A percentile compares a stretch with the other conserved stretches of the same genome.
Evolutionary conservation across 2,329 filamentous ascomycete species (phyloP).

Genomic region (Cytospora mali): DNA sequence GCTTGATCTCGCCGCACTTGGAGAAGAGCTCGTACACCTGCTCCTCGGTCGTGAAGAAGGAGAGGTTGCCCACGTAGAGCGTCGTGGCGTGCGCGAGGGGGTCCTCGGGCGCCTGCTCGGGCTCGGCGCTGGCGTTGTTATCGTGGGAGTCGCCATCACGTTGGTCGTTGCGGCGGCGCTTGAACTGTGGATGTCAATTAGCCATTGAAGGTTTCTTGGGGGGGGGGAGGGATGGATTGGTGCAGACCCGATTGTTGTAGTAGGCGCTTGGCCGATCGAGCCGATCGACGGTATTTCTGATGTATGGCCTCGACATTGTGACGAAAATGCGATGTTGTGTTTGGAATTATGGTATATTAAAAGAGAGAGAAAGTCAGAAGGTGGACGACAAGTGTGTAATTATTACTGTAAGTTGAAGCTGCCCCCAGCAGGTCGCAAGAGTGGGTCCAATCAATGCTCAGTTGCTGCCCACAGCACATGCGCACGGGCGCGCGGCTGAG

Average conservation of each 20-base stretch:
- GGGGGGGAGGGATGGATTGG: constrained; percentile 13
- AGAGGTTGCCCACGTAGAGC: constrained; percentile 97
- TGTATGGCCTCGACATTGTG: constrained; percentile 48
- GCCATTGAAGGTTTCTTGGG: background rate
- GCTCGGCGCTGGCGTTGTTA: constrained; percentile 43
- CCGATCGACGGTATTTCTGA: constrained; percentile 79
- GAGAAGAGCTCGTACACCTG: constrained; percentile 97
- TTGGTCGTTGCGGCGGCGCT: constrained; percentile 65
- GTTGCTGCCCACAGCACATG: background rate
- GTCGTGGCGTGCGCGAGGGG: constrained; percentile 87
- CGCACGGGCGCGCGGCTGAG: constrained; percentile 8
- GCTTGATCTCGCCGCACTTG: constrained; percentile 97
- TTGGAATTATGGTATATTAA: background rate
- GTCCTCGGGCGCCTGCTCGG: constrained; percentile 66
- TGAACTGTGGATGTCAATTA: constrained; percentile 29
- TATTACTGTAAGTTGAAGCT: constrained; percentile 12
- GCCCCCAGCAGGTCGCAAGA: constrained; percentile 6
- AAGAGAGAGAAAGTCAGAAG: background rate
- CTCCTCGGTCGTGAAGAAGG: constrained; percentile 98
- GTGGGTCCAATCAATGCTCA: constrained; percentile 16
- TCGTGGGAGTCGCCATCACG: constrained; percentile 63
- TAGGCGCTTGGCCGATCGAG: constrained; percentile 96
- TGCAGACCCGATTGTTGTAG: constrained; percentile 70
- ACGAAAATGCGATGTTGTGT: constrained; percentile 23
- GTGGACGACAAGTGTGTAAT: too few species aligned